A percentile compares a stretch with the other conserved stretches of the same genome.
Evolutionary conservation across 345 rosid genomes (phyloP).

Genomic region (Citrus sp.): DNA sequence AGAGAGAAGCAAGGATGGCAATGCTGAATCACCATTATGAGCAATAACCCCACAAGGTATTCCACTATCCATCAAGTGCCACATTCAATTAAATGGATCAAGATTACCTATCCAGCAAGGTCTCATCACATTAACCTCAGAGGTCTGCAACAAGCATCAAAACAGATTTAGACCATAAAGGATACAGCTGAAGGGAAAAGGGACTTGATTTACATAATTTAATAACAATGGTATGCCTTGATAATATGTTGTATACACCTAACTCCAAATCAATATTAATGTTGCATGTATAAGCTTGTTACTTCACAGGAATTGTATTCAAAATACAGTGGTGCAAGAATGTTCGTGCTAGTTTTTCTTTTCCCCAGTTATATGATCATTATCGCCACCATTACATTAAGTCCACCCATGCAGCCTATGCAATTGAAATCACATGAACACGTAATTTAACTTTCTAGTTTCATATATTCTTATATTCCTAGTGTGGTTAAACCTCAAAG

Average conservation of each 20-base stretch:
- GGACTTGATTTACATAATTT: neutral
- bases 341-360: too few relatives aligned
- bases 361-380: too few relatives aligned
- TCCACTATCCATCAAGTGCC: constrained; percentile 88
- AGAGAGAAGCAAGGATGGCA: neutral
- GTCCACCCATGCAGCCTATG: too few relatives aligned
- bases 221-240: neutral
- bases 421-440: too few relatives aligned
- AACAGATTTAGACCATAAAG: neutral
- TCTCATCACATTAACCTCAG: constrained; percentile 62
- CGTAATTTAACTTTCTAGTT: too few relatives aligned
- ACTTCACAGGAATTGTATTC: neutral
- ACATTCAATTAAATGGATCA: constrained; percentile 82
- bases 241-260: neutral
- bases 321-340: too few relatives aligned
- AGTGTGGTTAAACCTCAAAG: neutral
- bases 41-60: constrained; percentile 82
- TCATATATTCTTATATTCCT: neutral
- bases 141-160: constrained; percentile 48
- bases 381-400: too few relatives aligned
- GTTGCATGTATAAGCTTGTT: neutral
- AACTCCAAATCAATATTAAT: neutral
- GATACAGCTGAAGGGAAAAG: neutral
- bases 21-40: constrained; percentile 64
- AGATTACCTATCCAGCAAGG: constrained; percentile 93